Evolutionary conservation across 2,329 filamentous ascomycete species (phyloP), one percentile per base, ranked within the genome.

Genomic region (Oidium heveae): DNA sequence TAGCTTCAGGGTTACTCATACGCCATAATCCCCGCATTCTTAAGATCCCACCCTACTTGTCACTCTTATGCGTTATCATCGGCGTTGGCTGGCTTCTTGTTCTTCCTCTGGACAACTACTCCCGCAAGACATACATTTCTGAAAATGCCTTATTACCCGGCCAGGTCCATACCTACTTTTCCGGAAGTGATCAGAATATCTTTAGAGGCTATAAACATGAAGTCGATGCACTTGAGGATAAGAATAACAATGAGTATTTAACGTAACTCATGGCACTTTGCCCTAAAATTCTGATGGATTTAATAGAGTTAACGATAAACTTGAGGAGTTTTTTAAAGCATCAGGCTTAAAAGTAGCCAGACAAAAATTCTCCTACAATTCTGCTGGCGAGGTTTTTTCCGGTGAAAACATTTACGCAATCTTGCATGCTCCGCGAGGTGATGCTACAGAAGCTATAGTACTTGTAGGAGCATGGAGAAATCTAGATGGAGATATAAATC

Each of bases 81-180:
- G 91, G 91, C 54, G 76, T 95, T 55, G 76, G 79, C 61, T 98
- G 89, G 86, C 79, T 98, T 15, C 77, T 95, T 22, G 74, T 96
- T 34, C 77, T 98, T 1, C 91, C 91, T 2, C 74, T 96, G 54
- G 77, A 96, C 67, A 77, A 88, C 60, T 94, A 96, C 70, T 94
- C 87, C 53, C 80, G 91, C 59, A 75, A 77, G 57, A 98, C 89
- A 0, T 98, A 98, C 68, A 91, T 98, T 56, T 96, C 89, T 46
- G 91, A 98, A 68, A 98, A 98, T 66, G 91, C 91, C 12, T 78
- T 98, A 36, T 72, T 98, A 15, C 91, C 91, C 0, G 91, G 88
- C 1, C 91, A 98, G 68, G 91, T 96, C 9, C 89, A 96, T 69
- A 94, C 91, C 1, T 98, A 98, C 68, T 98, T 98, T 65, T 82